Evolutionary conservation across 768 basidiomycete species (phyloP), one percentile per base, ranked within the genome.

Genomic region (Tylopilus rubrobrunneus): DNA sequence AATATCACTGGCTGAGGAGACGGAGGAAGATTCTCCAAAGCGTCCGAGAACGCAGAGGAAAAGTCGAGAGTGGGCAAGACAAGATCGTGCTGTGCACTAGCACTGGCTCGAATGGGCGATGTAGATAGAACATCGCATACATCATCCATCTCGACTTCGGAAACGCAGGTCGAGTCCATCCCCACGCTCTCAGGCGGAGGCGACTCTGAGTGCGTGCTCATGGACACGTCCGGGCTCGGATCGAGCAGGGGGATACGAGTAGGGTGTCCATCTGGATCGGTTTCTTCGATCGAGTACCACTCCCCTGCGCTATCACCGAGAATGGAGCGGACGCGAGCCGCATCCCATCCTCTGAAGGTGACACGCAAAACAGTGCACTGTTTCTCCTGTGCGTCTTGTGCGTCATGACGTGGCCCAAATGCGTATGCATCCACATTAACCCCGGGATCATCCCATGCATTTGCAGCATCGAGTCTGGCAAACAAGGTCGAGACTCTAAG

Each of bases 41-140:
- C 48, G 8, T 48, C 51, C 14, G 59, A 40, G 27, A 78, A 79
- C 8, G 75, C 69, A 6, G 83, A 78, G 0, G 87, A 86, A 57
- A 88, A 79, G 65, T 90, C 87, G 49, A 91, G 76, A 1, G 82
- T 87, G 5, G 90, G 89, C n/a, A 92, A 71, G 11, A 92, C 69
- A 53, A 94, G 80, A 3, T 88, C 87, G 19, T 80, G 73, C 4
- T 86, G 73, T 11, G 85, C 80, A 62, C 89, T 85, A 23, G 60
- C 62, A 23, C 78, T 71, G 25, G 52, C 49, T 7, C 63, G 56
- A 45, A 62, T 56, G 9, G 56, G 55, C 2, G 56, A 49, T 10
- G 36, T 34, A 41, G 56, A 58, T 8, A 60, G 27, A 7, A 51
- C 42, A 41, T 53, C 56, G 28, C 12, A 17, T 17, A 29, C 42